Conservation (phyloP, 768 basidiomycete species). For the Rhizopogon rudus region DNA sequence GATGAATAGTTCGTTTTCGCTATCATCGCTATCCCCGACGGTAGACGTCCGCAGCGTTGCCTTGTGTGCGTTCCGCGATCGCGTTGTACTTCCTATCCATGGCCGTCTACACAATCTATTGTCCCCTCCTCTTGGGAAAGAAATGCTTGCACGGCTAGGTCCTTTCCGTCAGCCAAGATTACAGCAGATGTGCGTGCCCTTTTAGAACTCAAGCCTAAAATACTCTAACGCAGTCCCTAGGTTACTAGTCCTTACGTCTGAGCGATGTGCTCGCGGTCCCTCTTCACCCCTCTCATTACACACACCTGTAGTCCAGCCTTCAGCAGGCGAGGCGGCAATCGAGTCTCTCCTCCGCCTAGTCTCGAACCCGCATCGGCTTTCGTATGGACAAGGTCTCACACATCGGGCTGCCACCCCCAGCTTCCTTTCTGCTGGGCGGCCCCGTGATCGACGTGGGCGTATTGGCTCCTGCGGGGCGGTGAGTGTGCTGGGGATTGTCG, state of each 20-base stretch:
- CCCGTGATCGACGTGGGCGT: slow-evolving; percentile 75
- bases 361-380: slow-evolving; percentile 42
- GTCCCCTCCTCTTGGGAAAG: slow-evolving; percentile 48
- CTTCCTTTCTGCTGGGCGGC: slow-evolving; percentile 68
- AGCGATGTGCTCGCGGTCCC: slow-evolving; percentile 50
- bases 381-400: slow-evolving; percentile 21
- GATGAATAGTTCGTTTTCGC: slow-evolving; percentile 20
- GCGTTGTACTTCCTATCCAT: slow-evolving; percentile 64
- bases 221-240: slow-evolving; percentile 27
- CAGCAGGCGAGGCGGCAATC: slow-evolving; percentile 63
- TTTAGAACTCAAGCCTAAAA: background rate
- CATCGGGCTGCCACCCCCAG: slow-evolving; percentile 41
- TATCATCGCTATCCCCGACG: slow-evolving; percentile 36
- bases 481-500: slow-evolving; percentile 24
- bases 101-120: slow-evolving; percentile 53
- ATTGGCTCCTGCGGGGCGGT: slow-evolving; percentile 42
- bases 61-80: slow-evolving; percentile 74
- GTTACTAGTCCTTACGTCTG: slow-evolving; percentile 72
- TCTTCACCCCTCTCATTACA: slow-evolving; percentile 58
- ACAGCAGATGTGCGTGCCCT: slow-evolving; percentile 66
- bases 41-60: slow-evolving; percentile 84
- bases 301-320: slow-evolving; percentile 45
- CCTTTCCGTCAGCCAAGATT: slow-evolving; percentile 63
- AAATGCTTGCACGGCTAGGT: slow-evolving; percentile 48
- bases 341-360: slow-evolving; percentile 60